A percentile compares a stretch with the other conserved stretches of the same genome.
These are phyloP conservation scores for Aspergillus funiculosus DNA, from an alignment of 495 filamentous ascomycete genomes.

Conservation along the genomic window DNA sequence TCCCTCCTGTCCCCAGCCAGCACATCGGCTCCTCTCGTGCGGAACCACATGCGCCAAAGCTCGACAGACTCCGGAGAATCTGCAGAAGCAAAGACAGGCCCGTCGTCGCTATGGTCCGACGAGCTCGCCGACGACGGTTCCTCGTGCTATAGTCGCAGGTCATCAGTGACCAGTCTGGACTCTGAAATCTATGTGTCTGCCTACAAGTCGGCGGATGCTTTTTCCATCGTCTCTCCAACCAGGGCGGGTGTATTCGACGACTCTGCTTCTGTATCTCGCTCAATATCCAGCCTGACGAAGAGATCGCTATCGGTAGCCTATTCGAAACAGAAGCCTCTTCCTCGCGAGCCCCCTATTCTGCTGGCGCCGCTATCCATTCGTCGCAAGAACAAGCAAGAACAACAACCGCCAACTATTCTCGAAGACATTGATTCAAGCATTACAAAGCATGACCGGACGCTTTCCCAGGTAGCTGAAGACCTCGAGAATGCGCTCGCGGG, in stretches of 20 bases:
- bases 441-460: conserved; percentile 23
- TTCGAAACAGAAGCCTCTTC: conserved; percentile 45
- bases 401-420: background rate
- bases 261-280: conserved; percentile 2
- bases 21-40: no score
- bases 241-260: conserved; percentile 44
- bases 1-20: conserved; percentile 22
- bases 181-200: conserved; percentile 12
- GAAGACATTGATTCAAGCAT: conserved; percentile 4
- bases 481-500: conserved; percentile 28
- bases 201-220: conserved; percentile 24
- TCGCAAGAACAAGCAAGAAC: conserved; percentile 12
- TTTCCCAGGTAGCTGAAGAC: conserved; percentile 33
- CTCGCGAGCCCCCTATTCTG: conserved; percentile 34
- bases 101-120: conserved; percentile 24
- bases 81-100: conserved; percentile 1
- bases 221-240: conserved; percentile 35
- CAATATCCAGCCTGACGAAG: conserved; percentile 13
- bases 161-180: conserved; percentile 28
- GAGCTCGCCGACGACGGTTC: conserved; percentile 26
- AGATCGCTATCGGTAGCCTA: conserved; percentile 20
- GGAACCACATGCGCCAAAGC: background rate
- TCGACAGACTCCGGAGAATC: conserved; percentile 3
- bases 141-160: conserved; percentile 35
- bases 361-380: conserved; percentile 30